Evolutionary conservation across 495 filamentous ascomycete species (phyloP).

Genomic region (Penicillium daleae): DNA sequence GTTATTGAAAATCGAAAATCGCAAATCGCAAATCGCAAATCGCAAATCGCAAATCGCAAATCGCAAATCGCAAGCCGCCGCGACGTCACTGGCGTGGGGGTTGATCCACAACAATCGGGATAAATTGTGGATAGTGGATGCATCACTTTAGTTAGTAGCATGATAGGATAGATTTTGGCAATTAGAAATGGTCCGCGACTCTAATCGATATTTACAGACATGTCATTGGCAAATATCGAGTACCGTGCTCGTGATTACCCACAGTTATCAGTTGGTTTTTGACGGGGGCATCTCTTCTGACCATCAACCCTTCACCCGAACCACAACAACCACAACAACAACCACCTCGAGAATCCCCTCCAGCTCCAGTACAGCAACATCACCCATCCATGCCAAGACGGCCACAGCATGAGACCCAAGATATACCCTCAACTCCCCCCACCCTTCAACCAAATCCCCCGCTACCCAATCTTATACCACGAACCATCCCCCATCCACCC

Average conservation of each 20-base stretch:
- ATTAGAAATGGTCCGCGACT: no score
- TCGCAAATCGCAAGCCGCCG: not conserved
- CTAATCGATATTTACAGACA: no score
- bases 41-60: no score
- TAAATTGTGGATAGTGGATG: no score
- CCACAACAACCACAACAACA: not conserved
- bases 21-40: no score
- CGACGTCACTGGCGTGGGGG: not conserved
- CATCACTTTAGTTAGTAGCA: no score
- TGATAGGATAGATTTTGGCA: no score
- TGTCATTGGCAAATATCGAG: no score
- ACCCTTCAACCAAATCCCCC: slow-evolving; percentile 36
- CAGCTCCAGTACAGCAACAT: not conserved
- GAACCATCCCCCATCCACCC: slow-evolving; percentile 42
- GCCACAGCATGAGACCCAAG: not conserved
- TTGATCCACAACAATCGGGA: not conserved
- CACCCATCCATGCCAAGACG: no score
- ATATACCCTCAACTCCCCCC: slow-evolving; percentile 26
- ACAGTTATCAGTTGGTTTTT: no score
- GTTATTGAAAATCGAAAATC: not conserved
- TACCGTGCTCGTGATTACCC: no score
- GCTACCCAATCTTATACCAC: slow-evolving; percentile 37
- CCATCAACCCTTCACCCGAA: not conserved
- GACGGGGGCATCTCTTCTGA: no score
- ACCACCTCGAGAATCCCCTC: not conserved